Percentiles rank a stretch among this genome's conserved stretches.
Evolutionary conservation across 1,139 yeast species (phyloP).

Genomic region (Candida tunisiensis): DNA sequence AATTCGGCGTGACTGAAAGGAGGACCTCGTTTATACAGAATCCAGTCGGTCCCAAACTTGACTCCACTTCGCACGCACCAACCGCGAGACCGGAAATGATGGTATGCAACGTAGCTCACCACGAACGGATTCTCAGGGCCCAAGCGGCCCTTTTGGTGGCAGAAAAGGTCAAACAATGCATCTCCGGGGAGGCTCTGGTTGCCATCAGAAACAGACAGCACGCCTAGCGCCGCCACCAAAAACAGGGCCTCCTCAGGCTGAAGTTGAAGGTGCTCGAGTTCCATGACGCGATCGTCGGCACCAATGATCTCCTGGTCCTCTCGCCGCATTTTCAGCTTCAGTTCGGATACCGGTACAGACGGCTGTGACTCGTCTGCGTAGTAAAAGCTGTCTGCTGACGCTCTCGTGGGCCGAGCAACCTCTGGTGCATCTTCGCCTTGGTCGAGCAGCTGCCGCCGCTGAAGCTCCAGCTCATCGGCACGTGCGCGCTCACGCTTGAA

Average conservation of each 20-base stretch:
- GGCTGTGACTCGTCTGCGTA: background rate
- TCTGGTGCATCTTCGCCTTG: no score
- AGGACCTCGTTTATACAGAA: conserved; percentile 81
- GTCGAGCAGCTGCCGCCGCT: conserved; percentile 10
- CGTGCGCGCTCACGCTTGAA: conserved; percentile 43
- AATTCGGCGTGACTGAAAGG: conserved; percentile 92
- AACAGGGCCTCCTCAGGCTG: conserved; percentile 67
- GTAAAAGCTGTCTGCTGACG: no score
- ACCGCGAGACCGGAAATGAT: conserved; percentile 74
- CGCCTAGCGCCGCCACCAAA: conserved; percentile 35
- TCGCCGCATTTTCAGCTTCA: conserved; percentile 1
- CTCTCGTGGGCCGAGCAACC: no score
- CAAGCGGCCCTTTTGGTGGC: background rate
- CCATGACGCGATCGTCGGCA: conserved; percentile 22
- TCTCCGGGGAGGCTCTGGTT: conserved; percentile 6
- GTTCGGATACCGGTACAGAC: background rate
- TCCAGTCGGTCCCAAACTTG: conserved; percentile 74
- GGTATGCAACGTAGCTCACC: conserved; percentile 53
- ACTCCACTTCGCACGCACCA: conserved; percentile 93
- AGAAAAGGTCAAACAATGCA: background rate
- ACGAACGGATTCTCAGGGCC: conserved; percentile 27
- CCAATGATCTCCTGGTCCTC: conserved; percentile 12
- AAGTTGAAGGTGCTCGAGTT: conserved; percentile 53
- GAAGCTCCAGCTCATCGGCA: conserved; percentile 17
- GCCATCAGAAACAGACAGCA: conserved; percentile 15